Evolutionary conservation across 495 filamentous ascomycete species (phyloP), one percentile per base, ranked within the genome.

Genomic region (Talaromyces nanjingensis): DNA sequence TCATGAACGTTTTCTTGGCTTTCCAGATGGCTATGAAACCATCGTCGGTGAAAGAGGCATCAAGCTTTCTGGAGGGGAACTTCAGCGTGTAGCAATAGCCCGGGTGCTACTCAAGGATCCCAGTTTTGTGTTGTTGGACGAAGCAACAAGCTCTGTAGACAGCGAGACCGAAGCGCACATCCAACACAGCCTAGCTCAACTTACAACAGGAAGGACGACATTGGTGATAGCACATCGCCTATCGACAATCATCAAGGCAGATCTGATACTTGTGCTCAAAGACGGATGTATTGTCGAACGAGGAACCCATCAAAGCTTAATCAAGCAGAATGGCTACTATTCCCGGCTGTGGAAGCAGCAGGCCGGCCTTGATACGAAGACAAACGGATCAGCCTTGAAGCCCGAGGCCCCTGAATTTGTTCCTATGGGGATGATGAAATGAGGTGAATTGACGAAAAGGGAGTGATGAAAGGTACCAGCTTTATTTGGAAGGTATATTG

Each of bases 21-120:
- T 98, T 7, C 93, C 94, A 0, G 89, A 97, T 70, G 88, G 89
- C 1, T 98, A 97, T 70, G 87, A 97, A 68, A 98, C 94, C 0
- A 90, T 93, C 66, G 94, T 98, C 56, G 94, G 94, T 62, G 93
- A 98, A 73, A 89, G 93, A 52, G 94, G 94, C 14, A 96, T 96
- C 73, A 75, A 97, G 47, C 81, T 98, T 42, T 93, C 89, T 63
- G 94, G 94, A 73, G 94, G 94, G 24, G 94, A 98, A 76, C 97
- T 97, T 72, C 94, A 98, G 72, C 90, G 94, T 64, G 94, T 97
- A 71, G 85, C 86, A 3, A 89, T 89, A 74, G 93, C 94, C 7
- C 86, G 94, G 67, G 93, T 92, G 22, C 86, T 98, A 61, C 90
- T 98, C 37, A 91, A 87, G 52, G 88, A 98, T 72, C 94, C 94